Conservation (phyloP, 768 basidiomycete species). For the Macrolepiota albuminosa region DNA sequence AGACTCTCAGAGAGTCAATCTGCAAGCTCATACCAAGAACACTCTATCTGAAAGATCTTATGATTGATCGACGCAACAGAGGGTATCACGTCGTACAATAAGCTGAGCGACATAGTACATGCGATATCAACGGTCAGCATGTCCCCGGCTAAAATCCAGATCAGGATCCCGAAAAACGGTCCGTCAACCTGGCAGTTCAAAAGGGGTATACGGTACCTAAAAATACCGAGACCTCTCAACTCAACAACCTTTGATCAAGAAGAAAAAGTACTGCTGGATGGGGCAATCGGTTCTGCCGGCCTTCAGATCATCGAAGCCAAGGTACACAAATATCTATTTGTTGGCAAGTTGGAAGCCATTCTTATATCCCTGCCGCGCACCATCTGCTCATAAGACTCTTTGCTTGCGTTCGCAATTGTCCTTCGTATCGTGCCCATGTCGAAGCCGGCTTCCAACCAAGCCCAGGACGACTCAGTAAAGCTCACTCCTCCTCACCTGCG, state of each 20-base stretch:
- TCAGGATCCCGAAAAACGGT: not conserved
- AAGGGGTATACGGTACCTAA: constrained; percentile 13
- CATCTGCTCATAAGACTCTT: constrained; percentile 11
- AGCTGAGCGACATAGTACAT: not conserved
- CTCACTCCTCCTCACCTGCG: constrained; percentile 29
- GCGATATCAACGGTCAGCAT: not conserved
- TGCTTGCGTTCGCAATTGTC: constrained; percentile 6
- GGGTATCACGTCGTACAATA: not conserved
- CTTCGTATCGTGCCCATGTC: constrained; percentile 12
- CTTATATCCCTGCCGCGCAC: constrained; percentile 27
- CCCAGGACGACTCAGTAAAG: constrained; percentile 21
- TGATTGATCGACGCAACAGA: constrained; percentile 10
- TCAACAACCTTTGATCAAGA: constrained; percentile 16
- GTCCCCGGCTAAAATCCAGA: constrained; percentile 7
- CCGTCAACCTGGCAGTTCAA: not conserved
- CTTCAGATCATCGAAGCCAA: constrained; percentile 19
- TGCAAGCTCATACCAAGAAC: not conserved
- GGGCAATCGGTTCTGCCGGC: constrained; percentile 22
- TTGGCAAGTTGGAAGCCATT: constrained; percentile 19
- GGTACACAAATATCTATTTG: constrained; percentile 22
- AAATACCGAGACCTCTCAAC: not conserved
- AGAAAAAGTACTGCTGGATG: constrained; percentile 12
- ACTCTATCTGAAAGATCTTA: not conserved
- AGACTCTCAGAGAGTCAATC: not conserved
- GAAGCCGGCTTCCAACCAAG: constrained; percentile 16